Conservation (phyloP, 768 basidiomycete genomes). For the Boletus subparvulus region DNA sequence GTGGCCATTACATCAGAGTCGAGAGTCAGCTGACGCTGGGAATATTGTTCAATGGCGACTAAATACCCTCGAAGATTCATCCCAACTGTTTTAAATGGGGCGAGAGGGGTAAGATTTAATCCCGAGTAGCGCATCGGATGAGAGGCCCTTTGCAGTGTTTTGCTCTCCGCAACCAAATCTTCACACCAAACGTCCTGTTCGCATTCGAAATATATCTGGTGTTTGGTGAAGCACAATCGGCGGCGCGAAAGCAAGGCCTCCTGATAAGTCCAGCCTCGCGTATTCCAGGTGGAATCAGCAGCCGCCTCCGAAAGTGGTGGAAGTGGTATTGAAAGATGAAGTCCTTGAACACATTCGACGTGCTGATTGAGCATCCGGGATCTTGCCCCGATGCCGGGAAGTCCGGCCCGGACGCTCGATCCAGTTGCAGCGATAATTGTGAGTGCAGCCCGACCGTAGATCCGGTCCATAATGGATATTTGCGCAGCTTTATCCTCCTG, state of each 20-base stretch:
- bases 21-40: constrained; percentile 10
- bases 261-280: constrained; percentile 27
- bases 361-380: constrained; percentile 17
- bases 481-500: constrained; percentile 17
- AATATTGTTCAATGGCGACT: constrained; percentile 10
- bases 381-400: constrained; percentile 11
- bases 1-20: constrained; percentile 18
- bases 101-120: background rate
- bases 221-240: constrained; percentile 19
- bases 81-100: background rate
- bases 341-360: constrained; percentile 20
- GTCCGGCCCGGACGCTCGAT: constrained; percentile 2
- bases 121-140: constrained; percentile 8
- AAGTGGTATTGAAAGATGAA: constrained; percentile 23
- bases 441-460: constrained; percentile 19
- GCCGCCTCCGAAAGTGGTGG: constrained; percentile 7
- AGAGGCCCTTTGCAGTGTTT: background rate
- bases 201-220: constrained; percentile 26
- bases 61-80: constrained; percentile 8
- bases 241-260: constrained; percentile 22
- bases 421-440: constrained; percentile 22
- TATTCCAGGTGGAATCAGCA: constrained; percentile 13
- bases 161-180: constrained; percentile 21
- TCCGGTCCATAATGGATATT: constrained; percentile 18
- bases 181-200: constrained; percentile 22